Percentiles rank a stretch among this genome's conserved stretches.
These are phyloP conservation scores for Trypanosoma lewisi DNA, from an alignment of 208 protist genomes.

Conservation along the genomic window DNA sequence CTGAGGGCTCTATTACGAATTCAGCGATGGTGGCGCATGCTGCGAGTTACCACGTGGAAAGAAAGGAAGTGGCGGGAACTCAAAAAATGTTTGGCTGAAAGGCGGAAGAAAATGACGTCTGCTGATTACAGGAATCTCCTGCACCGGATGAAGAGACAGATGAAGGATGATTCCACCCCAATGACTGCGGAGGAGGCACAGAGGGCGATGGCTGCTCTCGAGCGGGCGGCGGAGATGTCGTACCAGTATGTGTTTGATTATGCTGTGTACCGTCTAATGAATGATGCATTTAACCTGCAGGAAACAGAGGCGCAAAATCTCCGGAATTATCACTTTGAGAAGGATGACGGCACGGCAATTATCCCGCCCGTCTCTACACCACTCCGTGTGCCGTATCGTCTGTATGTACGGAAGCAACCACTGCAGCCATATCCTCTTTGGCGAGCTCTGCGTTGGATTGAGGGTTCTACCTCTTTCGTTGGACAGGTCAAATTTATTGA, in stretches of 20 bases:
- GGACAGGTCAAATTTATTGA: not conserved
- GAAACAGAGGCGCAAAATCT: conserved; percentile 6
- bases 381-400: conserved; percentile 22
- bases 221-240: conserved; percentile 16
- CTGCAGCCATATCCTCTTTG: conserved; percentile 18
- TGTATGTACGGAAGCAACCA: conserved; percentile 21
- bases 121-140: conserved; percentile 15
- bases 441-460: conserved; percentile 21
- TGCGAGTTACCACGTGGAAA: conserved; percentile 10
- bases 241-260: conserved; percentile 27
- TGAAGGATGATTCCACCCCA: too few species aligned
- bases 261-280: conserved; percentile 26
- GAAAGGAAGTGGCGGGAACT: conserved; percentile 12
- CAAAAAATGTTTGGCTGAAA: not conserved
- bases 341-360: conserved; percentile 8
- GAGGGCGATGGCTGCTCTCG: conserved; percentile 10
- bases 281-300: conserved; percentile 18
- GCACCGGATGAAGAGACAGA: conserved; percentile 7
- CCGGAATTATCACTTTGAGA: not conserved
- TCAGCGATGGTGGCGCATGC: conserved; percentile 76
- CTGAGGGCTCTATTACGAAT: conserved; percentile 46
- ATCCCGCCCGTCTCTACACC: conserved; percentile 1
- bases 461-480: conserved; percentile 15
- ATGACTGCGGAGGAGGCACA: conserved; percentile 5
- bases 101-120: conserved; percentile 19